Conservation (phyloP, 305 asterid genomes). For the Fraxinus xanthoxyloides region DNA sequence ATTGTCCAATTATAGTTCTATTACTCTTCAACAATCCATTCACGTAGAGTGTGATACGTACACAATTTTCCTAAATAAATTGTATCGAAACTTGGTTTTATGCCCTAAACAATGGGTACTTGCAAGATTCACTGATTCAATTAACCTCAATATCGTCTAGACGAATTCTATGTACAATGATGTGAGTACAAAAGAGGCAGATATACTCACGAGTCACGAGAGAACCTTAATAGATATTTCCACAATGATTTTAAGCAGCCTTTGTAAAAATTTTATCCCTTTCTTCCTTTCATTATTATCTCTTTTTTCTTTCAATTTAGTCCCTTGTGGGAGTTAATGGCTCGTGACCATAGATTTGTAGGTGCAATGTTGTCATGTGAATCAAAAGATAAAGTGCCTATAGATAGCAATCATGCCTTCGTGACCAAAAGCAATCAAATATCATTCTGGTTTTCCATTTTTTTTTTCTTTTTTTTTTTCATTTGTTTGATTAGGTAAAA, state of each 20-base stretch:
- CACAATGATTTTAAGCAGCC: neutral
- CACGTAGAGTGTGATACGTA: neutral
- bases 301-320: constrained; percentile 12
- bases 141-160: too few species aligned
- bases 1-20: neutral
- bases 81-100: neutral
- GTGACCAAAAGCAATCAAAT: constrained; percentile 30
- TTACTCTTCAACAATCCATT: neutral
- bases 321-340: constrained; percentile 29
- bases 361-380: constrained; percentile 32
- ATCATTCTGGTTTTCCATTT: neutral
- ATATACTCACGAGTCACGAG: too few species aligned
- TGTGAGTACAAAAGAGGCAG: too few species aligned
- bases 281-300: neutral
- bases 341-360: neutral
- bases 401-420: constrained; percentile 24
- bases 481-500: neutral
- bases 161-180: too few species aligned
- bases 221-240: neutral
- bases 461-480: neutral
- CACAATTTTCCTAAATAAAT: neutral
- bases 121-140: neutral
- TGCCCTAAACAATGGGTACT: neutral
- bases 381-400: constrained; percentile 3
- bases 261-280: neutral